phyloP scores from a whole-genome alignment of 2,329 filamentous ascomycete species.

The Eutypella sp. region DNA sequence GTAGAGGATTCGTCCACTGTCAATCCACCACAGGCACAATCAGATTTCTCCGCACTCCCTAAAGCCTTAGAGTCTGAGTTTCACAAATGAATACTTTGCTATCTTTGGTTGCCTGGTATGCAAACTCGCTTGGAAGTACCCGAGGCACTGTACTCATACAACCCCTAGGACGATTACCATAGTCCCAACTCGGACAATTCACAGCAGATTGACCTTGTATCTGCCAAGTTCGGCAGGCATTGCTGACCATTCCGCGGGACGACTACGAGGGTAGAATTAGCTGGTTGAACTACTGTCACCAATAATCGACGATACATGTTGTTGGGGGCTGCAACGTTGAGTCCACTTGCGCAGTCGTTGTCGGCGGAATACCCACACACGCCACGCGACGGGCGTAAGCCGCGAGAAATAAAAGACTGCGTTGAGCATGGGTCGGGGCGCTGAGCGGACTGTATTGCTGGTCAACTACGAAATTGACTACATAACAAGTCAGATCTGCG shows the following conservation, averaged over 20 bases:
- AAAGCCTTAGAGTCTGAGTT: no score
- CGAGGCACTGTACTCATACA: no score
- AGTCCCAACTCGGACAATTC: no score
- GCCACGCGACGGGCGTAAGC: not conserved
- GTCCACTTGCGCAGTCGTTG: not conserved
- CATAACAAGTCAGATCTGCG: not conserved
- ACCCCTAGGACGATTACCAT: not conserved
- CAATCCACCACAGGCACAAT: no score
- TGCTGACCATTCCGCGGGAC: not conserved
- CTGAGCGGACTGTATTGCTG: not conserved
- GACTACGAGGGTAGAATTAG: not conserved
- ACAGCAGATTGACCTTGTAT: not conserved
- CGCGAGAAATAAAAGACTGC: not conserved
- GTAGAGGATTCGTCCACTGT: not conserved
- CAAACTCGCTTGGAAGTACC: no score
- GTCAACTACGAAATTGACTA: not conserved
- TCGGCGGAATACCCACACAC: not conserved
- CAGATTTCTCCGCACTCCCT: not conserved
- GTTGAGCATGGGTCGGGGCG: not conserved
- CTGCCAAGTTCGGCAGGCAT: not conserved
- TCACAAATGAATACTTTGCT: no score
- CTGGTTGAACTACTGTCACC: no score
- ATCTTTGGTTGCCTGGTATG: no score
- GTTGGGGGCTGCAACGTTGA: not conserved
- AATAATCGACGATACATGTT: not conserved